Percentiles rank a stretch among this genome's conserved stretches.
Conservation (phyloP, 2,329 filamentous ascomycete species). For the Helotiales sp. region DNA sequence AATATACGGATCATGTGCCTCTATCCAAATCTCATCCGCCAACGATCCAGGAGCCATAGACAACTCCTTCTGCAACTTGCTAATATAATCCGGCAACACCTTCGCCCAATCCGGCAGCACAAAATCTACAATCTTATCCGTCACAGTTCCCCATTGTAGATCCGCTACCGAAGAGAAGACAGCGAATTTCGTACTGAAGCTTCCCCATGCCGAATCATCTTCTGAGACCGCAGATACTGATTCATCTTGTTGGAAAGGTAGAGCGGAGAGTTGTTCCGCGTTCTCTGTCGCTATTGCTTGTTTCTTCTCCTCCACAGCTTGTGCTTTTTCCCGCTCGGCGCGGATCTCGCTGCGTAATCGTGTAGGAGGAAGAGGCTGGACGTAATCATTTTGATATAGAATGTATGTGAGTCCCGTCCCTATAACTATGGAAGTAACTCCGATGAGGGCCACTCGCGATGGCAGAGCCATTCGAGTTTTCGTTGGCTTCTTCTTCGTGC, state of each 20-base stretch:
- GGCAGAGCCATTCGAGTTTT: conserved; percentile 24
- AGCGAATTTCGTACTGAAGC: conserved; percentile 31
- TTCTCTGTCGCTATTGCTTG: conserved; percentile 28
- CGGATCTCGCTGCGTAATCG: conserved; percentile 26
- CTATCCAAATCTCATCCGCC: conserved; percentile 89
- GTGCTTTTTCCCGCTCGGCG: conserved; percentile 19
- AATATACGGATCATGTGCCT: conserved; percentile 78
- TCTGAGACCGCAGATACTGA: conserved; percentile 6
- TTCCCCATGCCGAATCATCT: conserved; percentile 34
- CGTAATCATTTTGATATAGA: conserved; percentile 32
- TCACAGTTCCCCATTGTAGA: conserved; percentile 54
- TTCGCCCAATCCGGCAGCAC: conserved; percentile 84
- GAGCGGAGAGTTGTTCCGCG: conserved; percentile 21
- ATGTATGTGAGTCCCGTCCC: conserved; percentile 30
- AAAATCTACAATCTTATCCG: conserved; percentile 63
- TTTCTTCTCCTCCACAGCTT: conserved; percentile 23
- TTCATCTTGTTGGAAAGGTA: conserved; percentile 28
- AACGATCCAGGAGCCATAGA: conserved; percentile 86
- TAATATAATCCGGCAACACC: conserved; percentile 70
- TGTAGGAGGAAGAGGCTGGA: conserved; percentile 35
- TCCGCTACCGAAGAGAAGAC: conserved; percentile 53
- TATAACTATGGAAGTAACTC: conserved; percentile 29
- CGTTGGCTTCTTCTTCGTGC: conserved; percentile 14
- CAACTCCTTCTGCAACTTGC: conserved; percentile 83
- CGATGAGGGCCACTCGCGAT: conserved; percentile 20